A percentile compares a stretch with the other conserved stretches of the same genome.
Evolutionary conservation across 768 basidiomycete species (phyloP).

Genomic region (Auricularia cornea): DNA sequence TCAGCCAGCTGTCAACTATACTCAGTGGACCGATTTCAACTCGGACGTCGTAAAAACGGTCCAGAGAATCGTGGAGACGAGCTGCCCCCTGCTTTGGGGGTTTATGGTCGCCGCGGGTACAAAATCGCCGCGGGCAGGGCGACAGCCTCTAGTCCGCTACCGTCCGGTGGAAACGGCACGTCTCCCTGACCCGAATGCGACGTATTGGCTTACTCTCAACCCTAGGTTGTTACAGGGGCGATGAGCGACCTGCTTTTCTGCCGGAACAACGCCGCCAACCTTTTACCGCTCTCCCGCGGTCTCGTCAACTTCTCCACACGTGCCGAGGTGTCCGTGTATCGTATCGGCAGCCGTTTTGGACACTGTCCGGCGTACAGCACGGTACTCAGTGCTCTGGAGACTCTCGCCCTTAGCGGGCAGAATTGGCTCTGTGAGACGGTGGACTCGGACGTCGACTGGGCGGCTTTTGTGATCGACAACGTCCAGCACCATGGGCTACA

Average conservation of each 20-base stretch:
- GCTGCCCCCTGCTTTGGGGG: neutral
- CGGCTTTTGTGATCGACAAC: conserved; percentile 10
- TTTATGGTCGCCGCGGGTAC: neutral
- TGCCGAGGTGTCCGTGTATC: neutral
- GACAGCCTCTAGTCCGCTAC: neutral
- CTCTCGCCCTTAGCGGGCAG: neutral
- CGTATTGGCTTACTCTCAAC: neutral
- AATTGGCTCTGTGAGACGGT: neutral
- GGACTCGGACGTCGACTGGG: neutral
- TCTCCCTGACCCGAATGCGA: neutral
- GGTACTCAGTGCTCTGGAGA: neutral
- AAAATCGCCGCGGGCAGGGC: neutral
- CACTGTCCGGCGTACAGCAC: neutral
- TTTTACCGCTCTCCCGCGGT: neutral
- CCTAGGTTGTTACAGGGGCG: neutral
- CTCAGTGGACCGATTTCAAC: neutral
- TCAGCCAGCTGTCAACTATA: neutral
- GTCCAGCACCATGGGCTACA: conserved; percentile 22
- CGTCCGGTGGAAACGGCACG: neutral
- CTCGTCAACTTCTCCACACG: neutral
- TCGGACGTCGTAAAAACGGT: neutral
- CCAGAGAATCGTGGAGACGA: neutral
- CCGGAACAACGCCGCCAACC: neutral
- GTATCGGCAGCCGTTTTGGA: neutral
- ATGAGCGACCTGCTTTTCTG: neutral